Conservation (phyloP, 179 eudicot genomes). For the Nepenthes alata region DNA sequence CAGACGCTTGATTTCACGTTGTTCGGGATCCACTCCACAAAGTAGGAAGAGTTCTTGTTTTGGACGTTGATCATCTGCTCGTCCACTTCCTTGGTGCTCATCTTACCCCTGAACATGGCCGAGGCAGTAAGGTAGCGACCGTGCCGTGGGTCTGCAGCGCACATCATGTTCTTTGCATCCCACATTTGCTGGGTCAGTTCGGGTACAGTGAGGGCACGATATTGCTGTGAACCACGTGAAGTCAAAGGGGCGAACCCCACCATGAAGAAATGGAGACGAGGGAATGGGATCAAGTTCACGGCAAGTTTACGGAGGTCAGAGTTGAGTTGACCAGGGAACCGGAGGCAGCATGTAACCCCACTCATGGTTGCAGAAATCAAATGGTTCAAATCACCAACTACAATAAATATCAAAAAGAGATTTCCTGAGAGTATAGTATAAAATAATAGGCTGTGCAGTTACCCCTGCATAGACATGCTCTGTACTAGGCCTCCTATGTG, state of each 20-base stretch:
- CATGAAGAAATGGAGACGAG: slow-evolving; percentile 3
- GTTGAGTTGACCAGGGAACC: slow-evolving; percentile 3
- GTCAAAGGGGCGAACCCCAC: slow-evolving; percentile 1
- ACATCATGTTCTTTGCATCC: slow-evolving; percentile 4
- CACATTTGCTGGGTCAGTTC: slow-evolving; percentile 3
- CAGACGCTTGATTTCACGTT: slow-evolving; percentile 2
- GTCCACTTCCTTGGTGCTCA: slow-evolving; percentile 3
- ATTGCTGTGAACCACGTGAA: slow-evolving; percentile 2
- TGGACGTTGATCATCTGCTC: slow-evolving; percentile 4
- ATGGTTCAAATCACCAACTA: slow-evolving; percentile 2
- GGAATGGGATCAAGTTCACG: slow-evolving; percentile 3
- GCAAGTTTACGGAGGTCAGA: slow-evolving; percentile 4
- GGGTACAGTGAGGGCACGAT: slow-evolving; percentile 1
- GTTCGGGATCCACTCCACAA: slow-evolving; percentile 4
- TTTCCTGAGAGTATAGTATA: not conserved
- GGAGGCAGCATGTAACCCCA: slow-evolving; percentile 3
- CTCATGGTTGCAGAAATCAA: slow-evolving; percentile 2
- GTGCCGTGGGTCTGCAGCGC: slow-evolving; percentile 4
- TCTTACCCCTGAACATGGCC: slow-evolving; percentile 3
- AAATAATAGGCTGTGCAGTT: too few relatives aligned
- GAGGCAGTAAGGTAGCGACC: slow-evolving; percentile 3
- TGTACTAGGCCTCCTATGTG: too few relatives aligned
- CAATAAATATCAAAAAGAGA: not conserved
- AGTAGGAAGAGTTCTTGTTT: slow-evolving; percentile 3
- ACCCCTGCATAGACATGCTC: too few relatives aligned